These are phyloP conservation scores for Acer yangbiense DNA, from an alignment of 345 rosid genomes.

Conservation along the genomic window DNA sequence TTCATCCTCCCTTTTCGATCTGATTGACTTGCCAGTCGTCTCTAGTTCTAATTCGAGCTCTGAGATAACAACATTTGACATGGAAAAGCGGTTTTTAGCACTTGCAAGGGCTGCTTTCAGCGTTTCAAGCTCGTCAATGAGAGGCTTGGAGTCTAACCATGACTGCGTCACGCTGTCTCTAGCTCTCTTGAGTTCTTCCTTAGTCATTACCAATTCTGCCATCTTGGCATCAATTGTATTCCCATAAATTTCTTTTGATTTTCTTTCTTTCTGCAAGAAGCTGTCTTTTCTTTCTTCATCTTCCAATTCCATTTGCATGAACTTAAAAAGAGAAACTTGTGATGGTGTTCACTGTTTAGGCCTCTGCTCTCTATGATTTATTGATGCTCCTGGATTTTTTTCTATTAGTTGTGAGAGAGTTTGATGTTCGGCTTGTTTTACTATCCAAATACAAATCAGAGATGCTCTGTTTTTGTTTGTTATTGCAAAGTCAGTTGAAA, in stretches of 20 bases:
- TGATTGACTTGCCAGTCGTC: constrained; percentile 20
- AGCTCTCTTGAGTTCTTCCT: constrained; percentile 42
- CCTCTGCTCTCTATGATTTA: not conserved
- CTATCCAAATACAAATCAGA: not conserved
- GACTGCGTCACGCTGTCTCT: constrained; percentile 48
- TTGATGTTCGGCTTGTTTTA: not conserved
- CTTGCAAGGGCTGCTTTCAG: constrained; percentile 36
- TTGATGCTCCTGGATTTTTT: not conserved
- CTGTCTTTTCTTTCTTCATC: constrained; percentile 10
- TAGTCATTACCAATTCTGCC: constrained; percentile 34
- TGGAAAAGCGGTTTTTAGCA: constrained; percentile 37
- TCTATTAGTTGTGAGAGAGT: not conserved
- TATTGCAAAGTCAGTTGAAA: not conserved
- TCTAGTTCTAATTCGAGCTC: constrained; percentile 46
- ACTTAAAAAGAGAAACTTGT: too few relatives aligned
- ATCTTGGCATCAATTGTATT: constrained; percentile 25
- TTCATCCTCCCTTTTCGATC: constrained; percentile 37
- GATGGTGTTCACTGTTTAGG: too few relatives aligned
- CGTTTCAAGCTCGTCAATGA: constrained; percentile 57
- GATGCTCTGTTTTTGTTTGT: not conserved
- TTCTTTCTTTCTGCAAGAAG: not conserved
- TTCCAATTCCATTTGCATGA: constrained; percentile 13
- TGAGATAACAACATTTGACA: constrained; percentile 27
- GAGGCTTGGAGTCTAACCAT: constrained; percentile 60
- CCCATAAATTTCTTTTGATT: not conserved